These are phyloP conservation scores for Scleroderma bovista DNA, from an alignment of 768 basidiomycete genomes.

Conservation along the genomic window DNA sequence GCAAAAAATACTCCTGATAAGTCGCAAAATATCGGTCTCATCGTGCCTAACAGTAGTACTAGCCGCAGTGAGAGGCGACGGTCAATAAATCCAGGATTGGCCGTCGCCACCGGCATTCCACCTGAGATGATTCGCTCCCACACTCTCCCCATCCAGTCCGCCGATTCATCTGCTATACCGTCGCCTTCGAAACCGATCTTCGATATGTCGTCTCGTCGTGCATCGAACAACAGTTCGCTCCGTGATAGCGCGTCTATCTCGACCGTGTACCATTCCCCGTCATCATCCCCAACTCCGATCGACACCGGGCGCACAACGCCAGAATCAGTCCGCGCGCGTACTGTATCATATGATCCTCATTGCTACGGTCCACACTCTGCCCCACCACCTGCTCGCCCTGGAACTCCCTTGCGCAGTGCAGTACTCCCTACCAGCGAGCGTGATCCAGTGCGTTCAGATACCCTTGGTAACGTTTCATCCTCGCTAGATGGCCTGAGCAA, in stretches of 20 bases:
- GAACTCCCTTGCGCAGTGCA: slow-evolving; percentile 11
- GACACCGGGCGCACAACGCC: slow-evolving; percentile 30
- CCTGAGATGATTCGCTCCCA: slow-evolving; percentile 28
- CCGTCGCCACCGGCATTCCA: slow-evolving; percentile 26
- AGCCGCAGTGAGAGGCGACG: slow-evolving; percentile 42
- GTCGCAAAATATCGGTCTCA: slow-evolving; percentile 11
- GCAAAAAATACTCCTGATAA: slow-evolving; percentile 7
- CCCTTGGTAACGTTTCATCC: slow-evolving; percentile 14
- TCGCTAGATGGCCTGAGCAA: neutral
- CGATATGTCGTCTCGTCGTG: slow-evolving; percentile 13
- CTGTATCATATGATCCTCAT: slow-evolving; percentile 28
- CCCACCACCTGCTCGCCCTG: neutral
- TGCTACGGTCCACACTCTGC: slow-evolving; percentile 1
- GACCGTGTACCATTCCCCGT: slow-evolving; percentile 31
- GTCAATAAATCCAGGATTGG: slow-evolving; percentile 50
- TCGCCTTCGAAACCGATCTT: slow-evolving; percentile 14
- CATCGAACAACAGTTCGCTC: slow-evolving; percentile 20
- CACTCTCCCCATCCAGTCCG: slow-evolving; percentile 17
- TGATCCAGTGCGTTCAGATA: slow-evolving; percentile 29
- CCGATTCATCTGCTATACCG: slow-evolving; percentile 18
- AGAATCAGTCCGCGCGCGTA: slow-evolving; percentile 39
- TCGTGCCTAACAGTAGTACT: slow-evolving; percentile 24
- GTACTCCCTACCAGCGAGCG: slow-evolving; percentile 29
- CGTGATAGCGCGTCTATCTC: slow-evolving; percentile 25
- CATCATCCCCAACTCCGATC: slow-evolving; percentile 33